A percentile compares a stretch with the other conserved stretches of the same genome.
These are phyloP conservation scores for Penicillium glabrum DNA, from an alignment of 2,329 filamentous ascomycete genomes.

Conservation along the genomic window DNA sequence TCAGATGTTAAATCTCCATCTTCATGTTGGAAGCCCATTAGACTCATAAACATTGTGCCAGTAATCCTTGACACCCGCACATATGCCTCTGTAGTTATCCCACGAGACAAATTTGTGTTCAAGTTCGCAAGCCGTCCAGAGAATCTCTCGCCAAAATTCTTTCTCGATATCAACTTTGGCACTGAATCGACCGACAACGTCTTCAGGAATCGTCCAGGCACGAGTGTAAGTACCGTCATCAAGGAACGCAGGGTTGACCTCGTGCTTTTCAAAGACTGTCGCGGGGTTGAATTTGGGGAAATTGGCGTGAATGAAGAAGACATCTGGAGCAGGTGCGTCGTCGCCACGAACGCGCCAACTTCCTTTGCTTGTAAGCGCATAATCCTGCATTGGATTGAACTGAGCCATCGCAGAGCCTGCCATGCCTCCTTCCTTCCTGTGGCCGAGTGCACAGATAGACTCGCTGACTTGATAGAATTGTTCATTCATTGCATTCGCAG, in stretches of 20 bases:
- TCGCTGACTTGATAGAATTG: slow-evolving; percentile 47
- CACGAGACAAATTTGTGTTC: slow-evolving; percentile 34
- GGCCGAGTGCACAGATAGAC: slow-evolving; percentile 35
- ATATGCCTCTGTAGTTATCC: slow-evolving; percentile 29
- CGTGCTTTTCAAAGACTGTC: slow-evolving; percentile 32
- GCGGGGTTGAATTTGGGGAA: slow-evolving; percentile 43
- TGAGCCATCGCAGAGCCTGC: slow-evolving; percentile 43
- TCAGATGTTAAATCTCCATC: not conserved
- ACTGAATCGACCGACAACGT: slow-evolving; percentile 31
- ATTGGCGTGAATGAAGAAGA: slow-evolving; percentile 44
- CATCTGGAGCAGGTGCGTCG: slow-evolving; percentile 27
- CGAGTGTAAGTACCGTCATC: slow-evolving; percentile 32
- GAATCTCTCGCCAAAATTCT: slow-evolving; percentile 40
- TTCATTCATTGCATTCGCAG: slow-evolving; percentile 40
- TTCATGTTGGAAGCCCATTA: slow-evolving; percentile 1
- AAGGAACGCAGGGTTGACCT: slow-evolving; percentile 28
- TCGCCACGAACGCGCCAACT: slow-evolving; percentile 31
- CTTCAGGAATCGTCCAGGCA: slow-evolving; percentile 33
- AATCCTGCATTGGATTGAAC: slow-evolving; percentile 39
- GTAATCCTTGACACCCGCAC: slow-evolving; percentile 33
- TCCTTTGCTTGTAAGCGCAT: slow-evolving; percentile 24
- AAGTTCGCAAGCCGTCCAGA: slow-evolving; percentile 39
- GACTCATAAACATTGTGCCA: slow-evolving; percentile 31
- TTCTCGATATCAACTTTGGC: slow-evolving; percentile 33
- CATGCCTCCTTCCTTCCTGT: slow-evolving; percentile 28